Evolutionary conservation across 2,329 filamentous ascomycete genomes (phyloP).

Genomic region (Fusarium sp.): DNA sequence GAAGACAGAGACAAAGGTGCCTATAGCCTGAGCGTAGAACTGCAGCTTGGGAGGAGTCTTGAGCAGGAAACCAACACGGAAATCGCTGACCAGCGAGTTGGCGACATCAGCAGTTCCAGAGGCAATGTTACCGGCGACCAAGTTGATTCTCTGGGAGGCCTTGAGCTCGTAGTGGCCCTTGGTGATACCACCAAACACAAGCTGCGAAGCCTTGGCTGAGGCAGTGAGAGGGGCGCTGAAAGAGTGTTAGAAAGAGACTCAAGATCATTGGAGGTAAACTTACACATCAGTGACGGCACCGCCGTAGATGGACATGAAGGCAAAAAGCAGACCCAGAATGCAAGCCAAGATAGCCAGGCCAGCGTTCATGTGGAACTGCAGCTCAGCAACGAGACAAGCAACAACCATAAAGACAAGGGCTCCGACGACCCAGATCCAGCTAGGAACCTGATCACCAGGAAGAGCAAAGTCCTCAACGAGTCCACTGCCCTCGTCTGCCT

Average conservation of each 20-base stretch:
- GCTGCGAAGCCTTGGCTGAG: conserved; percentile 75
- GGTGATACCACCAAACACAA: conserved; percentile 75
- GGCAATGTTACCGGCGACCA: conserved; percentile 71
- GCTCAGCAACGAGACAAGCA: conserved; percentile 62
- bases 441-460: conserved; percentile 61
- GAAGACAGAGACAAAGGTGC: conserved; percentile 73
- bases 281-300: conserved; percentile 66
- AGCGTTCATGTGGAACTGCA: conserved; percentile 68
- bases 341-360: conserved; percentile 67
- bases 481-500: conserved; percentile 45
- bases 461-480: conserved; percentile 55
- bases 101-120: conserved; percentile 67
- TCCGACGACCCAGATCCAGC: conserved; percentile 65
- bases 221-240: conserved; percentile 71
- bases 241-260: not conserved
- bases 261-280: not conserved
- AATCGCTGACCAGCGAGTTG: conserved; percentile 69
- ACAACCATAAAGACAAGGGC: conserved; percentile 61
- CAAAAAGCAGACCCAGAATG: conserved; percentile 68
- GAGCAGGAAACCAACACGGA: conserved; percentile 76
- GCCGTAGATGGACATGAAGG: conserved; percentile 63
- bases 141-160: conserved; percentile 72
- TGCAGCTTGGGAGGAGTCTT: conserved; percentile 73
- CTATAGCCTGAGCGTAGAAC: conserved; percentile 74
- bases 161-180: conserved; percentile 61